phyloP scores from a whole-genome alignment of 345 rosid species.

The Xanthoceras sorbifolium region DNA sequence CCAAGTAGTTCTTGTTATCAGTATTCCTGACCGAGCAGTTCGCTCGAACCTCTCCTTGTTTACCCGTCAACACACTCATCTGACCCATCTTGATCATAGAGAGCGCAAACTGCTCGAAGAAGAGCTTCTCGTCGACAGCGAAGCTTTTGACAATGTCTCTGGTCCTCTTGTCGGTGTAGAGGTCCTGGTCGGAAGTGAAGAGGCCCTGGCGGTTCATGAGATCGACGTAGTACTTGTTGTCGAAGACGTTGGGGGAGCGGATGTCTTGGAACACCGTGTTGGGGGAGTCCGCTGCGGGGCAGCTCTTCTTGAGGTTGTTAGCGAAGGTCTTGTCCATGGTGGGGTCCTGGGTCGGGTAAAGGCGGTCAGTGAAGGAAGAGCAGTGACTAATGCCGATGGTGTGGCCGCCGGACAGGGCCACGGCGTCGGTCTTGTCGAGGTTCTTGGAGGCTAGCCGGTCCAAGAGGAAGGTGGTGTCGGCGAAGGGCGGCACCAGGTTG shows the following conservation, averaged over 20 bases:
- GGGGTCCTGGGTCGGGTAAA: slow-evolving; percentile 81
- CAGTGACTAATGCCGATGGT: slow-evolving; percentile 79
- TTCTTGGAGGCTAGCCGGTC: slow-evolving; percentile 43
- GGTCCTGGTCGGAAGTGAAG: slow-evolving; percentile 86
- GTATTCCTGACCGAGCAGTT: slow-evolving; percentile 70
- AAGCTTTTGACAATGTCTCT: slow-evolving; percentile 60
- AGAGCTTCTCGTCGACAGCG: slow-evolving; percentile 53
- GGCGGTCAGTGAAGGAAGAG: slow-evolving; percentile 52
- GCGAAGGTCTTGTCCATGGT: slow-evolving; percentile 72
- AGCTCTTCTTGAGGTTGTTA: slow-evolving; percentile 43
- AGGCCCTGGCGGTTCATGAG: slow-evolving; percentile 82
- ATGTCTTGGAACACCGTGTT: slow-evolving; percentile 54
- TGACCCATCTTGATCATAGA: slow-evolving; percentile 84
- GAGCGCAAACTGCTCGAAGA: slow-evolving; percentile 60
- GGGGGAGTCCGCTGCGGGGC: slow-evolving; percentile 47
- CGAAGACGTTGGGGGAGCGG: slow-evolving; percentile 66
- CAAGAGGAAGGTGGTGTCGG: slow-evolving; percentile 44
- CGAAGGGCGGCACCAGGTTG: slow-evolving; percentile 60
- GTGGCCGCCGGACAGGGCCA: slow-evolving; percentile 93
- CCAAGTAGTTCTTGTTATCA: slow-evolving; percentile 30
- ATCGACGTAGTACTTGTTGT: slow-evolving; percentile 79
- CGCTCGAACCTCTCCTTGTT: slow-evolving; percentile 69
- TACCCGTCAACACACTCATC: slow-evolving; percentile 58
- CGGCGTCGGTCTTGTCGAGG: slow-evolving; percentile 64
- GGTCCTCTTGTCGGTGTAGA: slow-evolving; percentile 61